Conservation (phyloP, 208 protist species). For the Trypanosoma vivax region DNA sequence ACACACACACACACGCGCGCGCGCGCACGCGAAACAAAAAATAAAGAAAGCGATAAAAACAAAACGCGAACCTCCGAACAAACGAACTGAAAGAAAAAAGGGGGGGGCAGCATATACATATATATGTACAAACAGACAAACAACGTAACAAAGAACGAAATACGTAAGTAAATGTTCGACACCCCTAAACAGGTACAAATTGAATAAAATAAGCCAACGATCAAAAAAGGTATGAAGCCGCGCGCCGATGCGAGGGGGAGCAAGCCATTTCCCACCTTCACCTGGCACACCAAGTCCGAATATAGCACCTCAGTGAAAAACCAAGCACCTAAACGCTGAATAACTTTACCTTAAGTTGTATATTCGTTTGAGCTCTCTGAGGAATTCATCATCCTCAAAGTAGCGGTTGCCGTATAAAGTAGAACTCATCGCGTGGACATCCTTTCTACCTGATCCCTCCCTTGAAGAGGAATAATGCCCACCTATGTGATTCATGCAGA, state of each 20-base stretch:
- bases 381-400: background rate
- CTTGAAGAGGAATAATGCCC: background rate
- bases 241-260: too few relatives aligned
- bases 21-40: slow-evolving; percentile 5
- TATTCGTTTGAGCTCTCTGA: background rate
- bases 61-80: too few relatives aligned
- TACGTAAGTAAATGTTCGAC: slow-evolving; percentile 9
- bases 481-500: too few relatives aligned
- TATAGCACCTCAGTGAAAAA: too few relatives aligned
- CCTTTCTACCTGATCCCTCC: background rate
- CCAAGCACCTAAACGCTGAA: background rate
- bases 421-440: too few relatives aligned
- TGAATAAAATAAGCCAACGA: background rate
- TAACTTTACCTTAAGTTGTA: background rate
- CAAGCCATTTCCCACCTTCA: too few relatives aligned
- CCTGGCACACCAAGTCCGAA: too few relatives aligned
- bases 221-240: background rate
- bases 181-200: background rate
- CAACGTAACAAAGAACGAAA: background rate
- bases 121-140: background rate
- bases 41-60: slow-evolving; percentile 8
- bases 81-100: slow-evolving; percentile 9
- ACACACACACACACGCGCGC: too few relatives aligned
- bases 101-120: background rate
- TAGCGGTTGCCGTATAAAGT: too few relatives aligned